Conservation (phyloP, 441 rosid species). For the Croton laevigatus region DNA sequence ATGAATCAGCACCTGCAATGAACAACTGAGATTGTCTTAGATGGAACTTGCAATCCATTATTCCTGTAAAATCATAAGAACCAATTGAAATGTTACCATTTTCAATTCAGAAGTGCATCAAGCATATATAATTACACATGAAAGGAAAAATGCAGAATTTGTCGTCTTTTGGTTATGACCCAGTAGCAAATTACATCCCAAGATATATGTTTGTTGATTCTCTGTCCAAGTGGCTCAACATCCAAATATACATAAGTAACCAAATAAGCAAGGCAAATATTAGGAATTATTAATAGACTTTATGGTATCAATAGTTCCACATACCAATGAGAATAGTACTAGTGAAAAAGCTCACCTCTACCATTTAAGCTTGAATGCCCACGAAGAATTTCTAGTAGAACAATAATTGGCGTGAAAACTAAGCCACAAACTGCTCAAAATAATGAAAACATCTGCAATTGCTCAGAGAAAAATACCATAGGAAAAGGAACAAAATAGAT, state of each 20-base stretch:
- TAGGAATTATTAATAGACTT: neutral
- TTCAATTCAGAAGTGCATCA: neutral
- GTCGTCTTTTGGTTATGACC: no score
- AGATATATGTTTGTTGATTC: no score
- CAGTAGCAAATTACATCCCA: neutral
- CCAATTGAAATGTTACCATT: neutral
- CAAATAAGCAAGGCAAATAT: no score
- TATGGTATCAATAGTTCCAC: neutral
- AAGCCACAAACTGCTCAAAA: no score
- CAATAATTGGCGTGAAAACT: no score
- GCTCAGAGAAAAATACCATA: no score
- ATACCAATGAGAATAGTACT: neutral
- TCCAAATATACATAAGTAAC: no score
- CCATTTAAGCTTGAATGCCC: constrained; percentile 75
- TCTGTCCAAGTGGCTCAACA: no score
- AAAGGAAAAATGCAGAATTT: neutral
- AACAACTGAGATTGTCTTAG: constrained; percentile 71
- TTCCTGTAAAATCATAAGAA: constrained; percentile 37
- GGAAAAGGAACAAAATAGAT: no score
- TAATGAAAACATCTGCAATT: no score
- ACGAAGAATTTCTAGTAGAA: constrained; percentile 85
- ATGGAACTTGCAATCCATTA: constrained; percentile 69
- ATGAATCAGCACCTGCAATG: constrained; percentile 67
- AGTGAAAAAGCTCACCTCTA: constrained; percentile 46
- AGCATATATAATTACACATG: neutral